Conservation (phyloP, 441 rosid genomes). For the Corymbia calophylla region DNA sequence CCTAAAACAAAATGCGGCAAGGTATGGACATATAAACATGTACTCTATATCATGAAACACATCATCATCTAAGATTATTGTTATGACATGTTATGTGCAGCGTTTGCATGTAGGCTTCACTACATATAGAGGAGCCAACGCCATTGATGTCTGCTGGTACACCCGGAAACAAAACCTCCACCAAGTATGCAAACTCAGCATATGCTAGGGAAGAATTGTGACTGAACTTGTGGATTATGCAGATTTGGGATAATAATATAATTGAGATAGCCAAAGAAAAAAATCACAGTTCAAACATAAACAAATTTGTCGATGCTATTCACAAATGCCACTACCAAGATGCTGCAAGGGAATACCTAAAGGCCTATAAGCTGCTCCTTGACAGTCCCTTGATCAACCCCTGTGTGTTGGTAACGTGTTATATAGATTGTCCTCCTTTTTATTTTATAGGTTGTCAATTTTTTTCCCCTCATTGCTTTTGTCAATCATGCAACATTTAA, state of each 20-base stretch:
- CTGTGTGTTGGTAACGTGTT: constrained; percentile 52
- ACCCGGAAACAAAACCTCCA: constrained; percentile 68
- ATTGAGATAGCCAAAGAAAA: constrained; percentile 60
- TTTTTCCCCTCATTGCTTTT: background rate
- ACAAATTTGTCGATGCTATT: constrained; percentile 49
- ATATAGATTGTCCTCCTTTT: background rate
- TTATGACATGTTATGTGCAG: constrained; percentile 17
- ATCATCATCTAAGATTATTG: background rate
- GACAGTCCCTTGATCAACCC: constrained; percentile 76
- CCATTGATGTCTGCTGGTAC: constrained; percentile 87
- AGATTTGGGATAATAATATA: constrained; percentile 75
- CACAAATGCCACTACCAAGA: constrained; percentile 67
- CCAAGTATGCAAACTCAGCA: constrained; percentile 30
- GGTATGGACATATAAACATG: background rate
- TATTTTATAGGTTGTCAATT: no score
- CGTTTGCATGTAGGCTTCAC: constrained; percentile 78
- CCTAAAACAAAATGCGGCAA: background rate
- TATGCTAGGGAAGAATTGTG: background rate
- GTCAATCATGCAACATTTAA: background rate
- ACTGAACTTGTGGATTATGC: background rate
- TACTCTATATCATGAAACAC: background rate
- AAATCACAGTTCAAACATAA: constrained; percentile 36
- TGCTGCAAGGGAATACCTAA: constrained; percentile 88
- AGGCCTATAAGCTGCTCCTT: constrained; percentile 78
- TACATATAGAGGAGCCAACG: constrained; percentile 61